These are phyloP conservation scores for Naganishia randhawae DNA, from an alignment of 768 basidiomycete genomes.

Conservation along the genomic window DNA sequence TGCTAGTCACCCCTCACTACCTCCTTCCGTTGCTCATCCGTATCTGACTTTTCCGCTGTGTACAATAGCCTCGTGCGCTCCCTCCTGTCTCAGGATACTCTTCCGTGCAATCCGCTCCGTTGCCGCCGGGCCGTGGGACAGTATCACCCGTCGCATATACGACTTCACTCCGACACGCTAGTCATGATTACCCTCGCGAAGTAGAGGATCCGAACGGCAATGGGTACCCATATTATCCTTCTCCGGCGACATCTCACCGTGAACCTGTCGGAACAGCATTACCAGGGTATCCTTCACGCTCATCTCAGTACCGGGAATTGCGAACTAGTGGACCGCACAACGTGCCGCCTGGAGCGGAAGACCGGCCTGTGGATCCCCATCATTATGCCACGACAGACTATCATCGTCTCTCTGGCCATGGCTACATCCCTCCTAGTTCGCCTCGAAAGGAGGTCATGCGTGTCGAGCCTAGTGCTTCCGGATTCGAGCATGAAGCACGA, in stretches of 20 bases:
- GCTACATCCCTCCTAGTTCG: background rate
- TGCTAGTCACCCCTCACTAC: background rate
- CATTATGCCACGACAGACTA: conserved; percentile 11
- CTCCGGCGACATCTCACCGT: background rate
- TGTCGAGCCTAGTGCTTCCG: background rate
- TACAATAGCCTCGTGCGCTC: background rate
- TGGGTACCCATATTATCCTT: conserved; percentile 18
- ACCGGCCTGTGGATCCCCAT: conserved; percentile 10
- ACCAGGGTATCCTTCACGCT: background rate
- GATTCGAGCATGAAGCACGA: background rate
- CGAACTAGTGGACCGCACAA: conserved; percentile 1
- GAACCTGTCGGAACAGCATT: background rate
- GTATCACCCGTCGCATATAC: conserved; percentile 9
- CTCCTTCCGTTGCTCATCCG: background rate
- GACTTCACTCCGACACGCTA: background rate
- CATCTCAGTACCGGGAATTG: background rate
- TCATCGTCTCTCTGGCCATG: conserved; percentile 11
- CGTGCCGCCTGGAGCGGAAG: conserved; percentile 5
- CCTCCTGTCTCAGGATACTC: conserved; percentile 3
- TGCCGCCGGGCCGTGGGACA: background rate
- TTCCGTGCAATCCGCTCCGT: background rate
- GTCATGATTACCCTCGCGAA: conserved; percentile 2
- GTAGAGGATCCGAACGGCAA: background rate
- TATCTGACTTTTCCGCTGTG: background rate
- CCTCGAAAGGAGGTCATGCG: background rate